Base-by-base conservation (phyloP, 345 rosid species). In the Eutrema yunnanense region DNA sequence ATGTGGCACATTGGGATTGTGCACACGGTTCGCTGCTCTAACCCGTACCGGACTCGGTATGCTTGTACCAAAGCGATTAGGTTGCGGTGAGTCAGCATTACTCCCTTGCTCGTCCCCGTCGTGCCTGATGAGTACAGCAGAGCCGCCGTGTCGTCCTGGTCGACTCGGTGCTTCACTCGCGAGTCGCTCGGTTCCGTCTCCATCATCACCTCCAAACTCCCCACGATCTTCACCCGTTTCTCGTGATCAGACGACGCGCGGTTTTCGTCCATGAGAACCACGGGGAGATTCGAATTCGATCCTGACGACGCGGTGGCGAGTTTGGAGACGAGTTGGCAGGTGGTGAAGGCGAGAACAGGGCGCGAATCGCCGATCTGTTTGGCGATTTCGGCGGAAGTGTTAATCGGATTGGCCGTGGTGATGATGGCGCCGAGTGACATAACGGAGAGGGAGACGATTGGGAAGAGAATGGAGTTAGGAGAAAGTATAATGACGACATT, bases 61-160 rank as follows among this genome's bases (percentile, higher is more conserved):
- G 76, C 79, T 54, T 85, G 80, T 29, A 85, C 94, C 88, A 85
- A 77, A 0, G 95, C 89, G 48, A 91, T 91, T 27, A 91, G 65
- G 74, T 82, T 91, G 1, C 84, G 72, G 73, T 94, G 98, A 3
- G 91, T 85, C 44, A 95, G 69, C 22, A 85, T 84, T 68, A 94
- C 97, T 1, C 98, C 97, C 54, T 94, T 94, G 74, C 96, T 94
- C 8, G 69, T 86, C 44, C 98, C 97, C 33, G 96, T 89, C 19
- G 98, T 94, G 29, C 98, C 96, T 3, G 98, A 94, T 1, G 97
- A 94, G 82, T 91, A 94, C 9, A 94, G 88, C 12, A 94, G 81
- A 32, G 90, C 87, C 14, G 97, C 96, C 14, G 90, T 85, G 78
- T 94, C 97, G 43, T 91, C 82, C 73, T 80, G 88, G 71, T 77